phyloP scores from a whole-genome alignment of 805 yeast genomes.

The Kazachstania africana region DNA sequence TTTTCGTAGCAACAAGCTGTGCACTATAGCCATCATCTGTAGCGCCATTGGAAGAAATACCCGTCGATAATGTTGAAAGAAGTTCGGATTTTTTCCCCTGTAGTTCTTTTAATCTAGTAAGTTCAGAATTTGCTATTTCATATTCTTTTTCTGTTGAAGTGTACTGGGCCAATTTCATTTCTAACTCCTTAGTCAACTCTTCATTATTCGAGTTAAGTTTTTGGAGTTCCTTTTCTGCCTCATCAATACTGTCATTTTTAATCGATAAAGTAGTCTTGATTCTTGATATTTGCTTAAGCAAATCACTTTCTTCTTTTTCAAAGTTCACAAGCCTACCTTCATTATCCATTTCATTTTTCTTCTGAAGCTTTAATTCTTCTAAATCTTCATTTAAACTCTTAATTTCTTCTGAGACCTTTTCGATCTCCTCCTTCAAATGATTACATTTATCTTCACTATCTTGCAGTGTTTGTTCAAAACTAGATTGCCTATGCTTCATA shows the following conservation, averaged over 20 bases:
- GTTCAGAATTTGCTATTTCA: constrained; percentile 31
- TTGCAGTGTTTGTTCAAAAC: constrained; percentile 33
- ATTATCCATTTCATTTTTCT: constrained; percentile 46
- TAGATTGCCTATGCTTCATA: constrained; percentile 30
- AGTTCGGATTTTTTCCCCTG: constrained; percentile 61
- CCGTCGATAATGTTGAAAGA: constrained; percentile 71
- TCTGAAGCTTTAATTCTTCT: constrained; percentile 36
- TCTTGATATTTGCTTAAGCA: constrained; percentile 57
- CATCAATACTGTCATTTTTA: constrained; percentile 42
- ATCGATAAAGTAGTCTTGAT: constrained; percentile 52
- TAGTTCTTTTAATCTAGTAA: constrained; percentile 35
- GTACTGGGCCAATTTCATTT: constrained; percentile 29
- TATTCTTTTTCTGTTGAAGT: constrained; percentile 35
- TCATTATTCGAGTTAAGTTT: constrained; percentile 26
- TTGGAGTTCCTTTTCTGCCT: constrained; percentile 33
- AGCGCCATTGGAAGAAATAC: constrained; percentile 73
- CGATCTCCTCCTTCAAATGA: constrained; percentile 33
- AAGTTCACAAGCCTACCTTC: constrained; percentile 50
- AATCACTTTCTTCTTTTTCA: constrained; percentile 43
- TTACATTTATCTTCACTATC: constrained; percentile 32
- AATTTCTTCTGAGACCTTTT: constrained; percentile 43
- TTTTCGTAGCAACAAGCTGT: constrained; percentile 56
- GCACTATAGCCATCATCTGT: constrained; percentile 66
- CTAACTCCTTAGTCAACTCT: constrained; percentile 26
- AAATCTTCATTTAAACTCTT: constrained; percentile 49